Conservation (phyloP, 768 basidiomycete genomes). For the Tricholoma flavovirens region DNA sequence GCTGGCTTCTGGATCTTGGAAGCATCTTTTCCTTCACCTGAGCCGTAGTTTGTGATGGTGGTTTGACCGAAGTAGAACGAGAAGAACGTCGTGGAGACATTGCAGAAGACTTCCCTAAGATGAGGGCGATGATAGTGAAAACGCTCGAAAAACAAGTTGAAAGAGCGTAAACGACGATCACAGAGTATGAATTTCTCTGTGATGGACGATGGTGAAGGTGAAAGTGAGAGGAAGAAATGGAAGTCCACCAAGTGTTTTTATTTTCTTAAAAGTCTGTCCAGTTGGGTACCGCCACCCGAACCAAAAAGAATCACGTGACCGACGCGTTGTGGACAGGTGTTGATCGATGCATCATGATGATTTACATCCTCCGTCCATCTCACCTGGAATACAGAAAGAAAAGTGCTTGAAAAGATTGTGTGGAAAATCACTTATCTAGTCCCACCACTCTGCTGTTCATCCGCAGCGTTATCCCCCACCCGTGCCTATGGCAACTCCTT, state of each 20-base stretch:
- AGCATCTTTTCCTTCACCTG: constrained; percentile 25
- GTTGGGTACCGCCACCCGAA: constrained; percentile 12
- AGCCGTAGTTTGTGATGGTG: constrained; percentile 32
- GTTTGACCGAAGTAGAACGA: constrained; percentile 43
- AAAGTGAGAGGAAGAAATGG: constrained; percentile 2
- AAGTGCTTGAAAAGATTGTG: background rate
- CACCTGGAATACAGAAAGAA: background rate
- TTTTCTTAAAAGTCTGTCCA: background rate
- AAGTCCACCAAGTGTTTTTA: background rate
- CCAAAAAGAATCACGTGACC: constrained; percentile 28
- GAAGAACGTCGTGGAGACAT: constrained; percentile 49
- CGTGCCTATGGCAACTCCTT: background rate
- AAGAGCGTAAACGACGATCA: constrained; percentile 1
- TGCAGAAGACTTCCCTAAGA: background rate
- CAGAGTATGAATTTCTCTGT: background rate
- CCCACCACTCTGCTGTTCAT: too few species aligned
- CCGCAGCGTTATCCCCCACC: background rate
- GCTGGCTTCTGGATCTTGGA: constrained; percentile 26
- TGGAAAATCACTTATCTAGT: too few species aligned
- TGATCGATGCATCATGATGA: too few species aligned
- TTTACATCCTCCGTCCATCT: too few species aligned
- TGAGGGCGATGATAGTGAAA: constrained; percentile 2
- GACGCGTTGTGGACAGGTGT: constrained; percentile 33
- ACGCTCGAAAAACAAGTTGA: constrained; percentile 3
- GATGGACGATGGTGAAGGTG: constrained; percentile 11